These are phyloP conservation scores for Aethionema arabicum DNA, from an alignment of 345 rosid genomes.

Conservation along the genomic window DNA sequence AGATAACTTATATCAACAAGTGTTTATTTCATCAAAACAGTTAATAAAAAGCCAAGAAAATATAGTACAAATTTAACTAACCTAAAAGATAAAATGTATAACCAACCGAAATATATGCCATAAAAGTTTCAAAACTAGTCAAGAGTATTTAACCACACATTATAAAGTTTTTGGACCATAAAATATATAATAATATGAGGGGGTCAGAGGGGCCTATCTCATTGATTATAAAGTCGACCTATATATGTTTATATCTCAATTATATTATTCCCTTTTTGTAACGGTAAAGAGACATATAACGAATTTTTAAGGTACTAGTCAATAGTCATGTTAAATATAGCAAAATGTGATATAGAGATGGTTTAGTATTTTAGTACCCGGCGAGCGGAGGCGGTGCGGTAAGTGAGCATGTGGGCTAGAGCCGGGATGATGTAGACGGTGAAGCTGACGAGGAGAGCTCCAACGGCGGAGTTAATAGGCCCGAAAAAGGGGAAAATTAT, in stretches of 20 bases:
- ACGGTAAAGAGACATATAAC: neutral
- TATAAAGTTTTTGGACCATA: neutral
- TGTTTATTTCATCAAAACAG: no score
- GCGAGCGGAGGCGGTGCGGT: slow-evolving; percentile 88
- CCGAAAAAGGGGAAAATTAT: slow-evolving; percentile 97
- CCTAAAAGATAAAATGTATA: no score
- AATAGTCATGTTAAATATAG: no score
- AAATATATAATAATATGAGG: neutral
- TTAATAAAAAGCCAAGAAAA: no score
- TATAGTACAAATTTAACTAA: no score
- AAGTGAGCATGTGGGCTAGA: slow-evolving; percentile 95
- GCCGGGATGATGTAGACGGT: slow-evolving; percentile 95
- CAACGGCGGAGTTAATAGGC: slow-evolving; percentile 95
- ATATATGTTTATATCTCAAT: slow-evolving; percentile 13
- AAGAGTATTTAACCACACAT: slow-evolving; percentile 5
- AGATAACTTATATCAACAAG: no score
- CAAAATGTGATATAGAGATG: neutral
- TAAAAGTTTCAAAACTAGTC: neutral
- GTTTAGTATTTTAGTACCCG: slow-evolving; percentile 49
- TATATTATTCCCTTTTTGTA: neutral
- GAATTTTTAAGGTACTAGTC: no score
- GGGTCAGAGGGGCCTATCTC: slow-evolving; percentile 35
- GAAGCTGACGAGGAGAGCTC: slow-evolving; percentile 95
- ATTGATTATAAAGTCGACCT: slow-evolving; percentile 14
- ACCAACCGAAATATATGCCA: slow-evolving; percentile 13